These are phyloP conservation scores for Sporothrix luriei DNA, from an alignment of 2,329 filamentous ascomycete genomes.

Conservation along the genomic window DNA sequence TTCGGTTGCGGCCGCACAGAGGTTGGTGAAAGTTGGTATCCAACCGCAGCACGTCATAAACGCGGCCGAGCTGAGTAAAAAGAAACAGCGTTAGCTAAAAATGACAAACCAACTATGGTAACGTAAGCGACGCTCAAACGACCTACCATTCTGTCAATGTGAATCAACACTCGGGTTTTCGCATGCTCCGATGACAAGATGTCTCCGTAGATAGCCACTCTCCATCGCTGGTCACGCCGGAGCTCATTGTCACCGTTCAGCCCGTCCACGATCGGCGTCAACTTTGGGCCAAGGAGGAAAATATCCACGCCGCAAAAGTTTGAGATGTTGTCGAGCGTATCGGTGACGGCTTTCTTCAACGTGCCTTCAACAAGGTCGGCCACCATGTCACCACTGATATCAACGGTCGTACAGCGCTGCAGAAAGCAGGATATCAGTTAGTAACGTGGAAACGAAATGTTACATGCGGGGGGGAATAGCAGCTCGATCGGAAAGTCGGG, in stretches of 20 bases:
- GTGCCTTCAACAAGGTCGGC: conserved; percentile 70
- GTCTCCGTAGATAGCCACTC: conserved; percentile 93
- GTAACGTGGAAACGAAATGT: not conserved
- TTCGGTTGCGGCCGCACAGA: conserved; percentile 88
- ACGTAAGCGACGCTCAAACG: not conserved
- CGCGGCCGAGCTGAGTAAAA: conserved; percentile 63
- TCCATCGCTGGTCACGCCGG: conserved; percentile 84
- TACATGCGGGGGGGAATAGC: conserved; percentile 26
- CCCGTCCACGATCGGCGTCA: conserved; percentile 73
- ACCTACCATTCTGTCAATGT: conserved; percentile 90
- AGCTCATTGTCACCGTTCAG: conserved; percentile 78
- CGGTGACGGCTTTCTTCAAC: conserved; percentile 73
- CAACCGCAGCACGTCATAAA: conserved; percentile 77
- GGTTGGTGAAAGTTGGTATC: conserved; percentile 88
- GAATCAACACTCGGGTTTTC: conserved; percentile 92
- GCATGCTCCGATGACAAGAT: conserved; percentile 94
- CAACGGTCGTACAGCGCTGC: conserved; percentile 88
- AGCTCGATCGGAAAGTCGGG: not conserved
- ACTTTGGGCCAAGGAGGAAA: conserved; percentile 89
- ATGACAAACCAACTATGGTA: not conserved
- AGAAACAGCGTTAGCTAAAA: not conserved
- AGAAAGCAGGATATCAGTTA: not conserved
- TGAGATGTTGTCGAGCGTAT: conserved; percentile 84
- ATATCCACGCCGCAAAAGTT: conserved; percentile 92
- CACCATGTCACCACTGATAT: conserved; percentile 88